Evolutionary conservation across 73 alveolate genomes (phyloP), one percentile per base, ranked within the genome.

Genomic region (Tetrahymena borealis): DNA sequence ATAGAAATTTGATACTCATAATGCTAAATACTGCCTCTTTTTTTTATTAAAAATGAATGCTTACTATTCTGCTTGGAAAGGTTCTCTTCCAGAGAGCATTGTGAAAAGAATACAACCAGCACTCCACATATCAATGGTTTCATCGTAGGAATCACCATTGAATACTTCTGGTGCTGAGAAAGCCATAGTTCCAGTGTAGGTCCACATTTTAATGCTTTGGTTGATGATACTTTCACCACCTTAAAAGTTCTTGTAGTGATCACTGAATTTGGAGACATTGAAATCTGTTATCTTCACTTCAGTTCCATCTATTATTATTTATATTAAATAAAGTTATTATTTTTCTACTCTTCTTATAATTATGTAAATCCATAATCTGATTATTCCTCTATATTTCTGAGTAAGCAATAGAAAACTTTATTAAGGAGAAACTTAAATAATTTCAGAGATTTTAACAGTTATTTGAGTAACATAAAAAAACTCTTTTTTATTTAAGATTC

Each of bases 161-260:
- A 92, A 92, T 5, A 92, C 90, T 92, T 92, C 95, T 32, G 95
- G 93, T 36, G 95, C 95, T 10, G 95, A 92, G 78, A 92, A 92
- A 39, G 95, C 85, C 32, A 92, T 91, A 10, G 95, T 92, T 9
- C 95, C 95, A 38, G 95, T 92, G 32, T 92, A 92, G 1, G 94
- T 92, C 38, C 95, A 92, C 95, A 92, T 92, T 78, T 92, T 91
- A 15, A 92, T 92, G 32, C 90, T 92, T 5, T 92, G 39, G 35
- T 60, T 32, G 10, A 60, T 60, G 41, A 79, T 78, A 20, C 90
- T 78, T 78, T 92, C 43, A 11, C 90, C 77, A 35, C 90, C 95
- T 78, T 91, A 78, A 39, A 60, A 92, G 37, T 92, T 91, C 32
- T 92, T 92, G 24, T 92, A 92, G 43, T 78, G 90, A 78, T 92